A percentile compares a stretch with the other conserved stretches of the same genome.
Evolutionary conservation across 176 grass and related monocot genomes (phyloP).

Genomic region (Tuctoria greenei): DNA sequence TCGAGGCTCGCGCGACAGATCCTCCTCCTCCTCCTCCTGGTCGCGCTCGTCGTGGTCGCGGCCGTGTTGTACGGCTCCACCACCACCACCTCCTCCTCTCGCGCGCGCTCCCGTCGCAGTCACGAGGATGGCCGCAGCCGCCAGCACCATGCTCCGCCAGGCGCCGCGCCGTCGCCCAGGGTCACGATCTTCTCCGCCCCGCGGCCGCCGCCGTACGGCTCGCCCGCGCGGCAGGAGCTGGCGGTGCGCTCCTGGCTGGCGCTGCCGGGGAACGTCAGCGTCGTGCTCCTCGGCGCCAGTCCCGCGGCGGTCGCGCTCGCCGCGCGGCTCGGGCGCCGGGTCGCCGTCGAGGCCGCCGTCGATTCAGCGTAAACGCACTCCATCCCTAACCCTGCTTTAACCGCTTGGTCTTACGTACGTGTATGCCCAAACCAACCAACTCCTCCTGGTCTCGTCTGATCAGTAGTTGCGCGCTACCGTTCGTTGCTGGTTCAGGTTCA

Average conservation of each 20-base stretch:
- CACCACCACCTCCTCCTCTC: neutral
- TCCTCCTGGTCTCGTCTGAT: neutral
- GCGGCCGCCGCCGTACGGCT: slow-evolving; percentile 26
- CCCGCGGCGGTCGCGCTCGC: slow-evolving; percentile 36
- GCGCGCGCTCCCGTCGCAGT: neutral
- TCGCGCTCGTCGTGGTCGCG: slow-evolving; percentile 26
- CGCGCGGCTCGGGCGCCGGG: slow-evolving; percentile 44
- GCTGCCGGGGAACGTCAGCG: slow-evolving; percentile 51
- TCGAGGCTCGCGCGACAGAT: slow-evolving; percentile 1
- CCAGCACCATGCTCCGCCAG: neutral
- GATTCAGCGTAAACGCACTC: slow-evolving; percentile 65
- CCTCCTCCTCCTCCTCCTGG: slow-evolving; percentile 27
- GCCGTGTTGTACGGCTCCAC: slow-evolving; percentile 18
- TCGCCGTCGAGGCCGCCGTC: slow-evolving; percentile 49
- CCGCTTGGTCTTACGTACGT: no score
- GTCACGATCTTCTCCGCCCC: slow-evolving; percentile 64
- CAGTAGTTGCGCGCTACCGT: neutral
- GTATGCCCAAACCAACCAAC: neutral
- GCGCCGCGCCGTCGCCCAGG: neutral
- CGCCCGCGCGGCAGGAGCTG: slow-evolving; percentile 55
- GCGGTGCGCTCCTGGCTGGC: slow-evolving; percentile 86
- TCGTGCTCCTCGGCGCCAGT: slow-evolving; percentile 64
- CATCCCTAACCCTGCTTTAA: neutral
- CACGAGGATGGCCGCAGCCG: neutral
- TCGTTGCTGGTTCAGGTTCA: slow-evolving; percentile 65